Conservation (phyloP, 805 yeast species). For the Zygosaccharomyces siamensis region DNA sequence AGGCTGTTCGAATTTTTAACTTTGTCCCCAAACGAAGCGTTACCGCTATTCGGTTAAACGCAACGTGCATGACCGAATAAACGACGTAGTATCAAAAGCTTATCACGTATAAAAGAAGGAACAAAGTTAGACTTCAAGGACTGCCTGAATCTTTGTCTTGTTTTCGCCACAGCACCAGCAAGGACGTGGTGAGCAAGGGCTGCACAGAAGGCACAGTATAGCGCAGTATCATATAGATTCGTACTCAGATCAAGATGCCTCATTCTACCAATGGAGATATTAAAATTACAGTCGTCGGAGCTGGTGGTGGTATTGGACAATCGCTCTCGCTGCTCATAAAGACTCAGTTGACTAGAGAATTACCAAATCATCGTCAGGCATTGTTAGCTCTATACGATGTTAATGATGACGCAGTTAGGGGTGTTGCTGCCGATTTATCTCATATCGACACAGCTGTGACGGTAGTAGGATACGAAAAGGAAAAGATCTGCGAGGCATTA, state of each 20-base stretch:
- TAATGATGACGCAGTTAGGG: conserved; percentile 55
- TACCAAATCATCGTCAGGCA: conserved; percentile 41
- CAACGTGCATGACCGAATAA: conserved; percentile 7
- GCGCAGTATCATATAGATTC: neutral
- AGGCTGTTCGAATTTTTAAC: neutral
- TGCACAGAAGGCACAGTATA: too few relatives aligned
- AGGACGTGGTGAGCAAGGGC: too few relatives aligned
- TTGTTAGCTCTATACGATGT: conserved; percentile 75
- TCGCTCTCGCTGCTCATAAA: conserved; percentile 80
- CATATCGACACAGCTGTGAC: conserved; percentile 70
- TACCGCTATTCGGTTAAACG: conserved; percentile 7
- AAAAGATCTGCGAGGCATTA: conserved; percentile 33
- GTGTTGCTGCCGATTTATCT: conserved; percentile 83
- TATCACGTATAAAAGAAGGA: neutral
- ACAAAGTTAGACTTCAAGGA: neutral
- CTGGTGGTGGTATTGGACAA: conserved; percentile 95
- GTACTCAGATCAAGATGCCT: conserved; percentile 17
- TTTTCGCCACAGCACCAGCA: too few relatives aligned
- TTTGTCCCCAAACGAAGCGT: neutral
- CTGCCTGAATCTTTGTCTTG: neutral
- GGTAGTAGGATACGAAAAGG: conserved; percentile 45
- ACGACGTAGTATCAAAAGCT: neutral
- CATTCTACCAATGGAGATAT: conserved; percentile 19
- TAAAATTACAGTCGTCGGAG: conserved; percentile 84
- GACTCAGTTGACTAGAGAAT: conserved; percentile 34